Conservation (phyloP, 2,329 filamentous ascomycete species). For the Coniochaeta prunicola region DNA sequence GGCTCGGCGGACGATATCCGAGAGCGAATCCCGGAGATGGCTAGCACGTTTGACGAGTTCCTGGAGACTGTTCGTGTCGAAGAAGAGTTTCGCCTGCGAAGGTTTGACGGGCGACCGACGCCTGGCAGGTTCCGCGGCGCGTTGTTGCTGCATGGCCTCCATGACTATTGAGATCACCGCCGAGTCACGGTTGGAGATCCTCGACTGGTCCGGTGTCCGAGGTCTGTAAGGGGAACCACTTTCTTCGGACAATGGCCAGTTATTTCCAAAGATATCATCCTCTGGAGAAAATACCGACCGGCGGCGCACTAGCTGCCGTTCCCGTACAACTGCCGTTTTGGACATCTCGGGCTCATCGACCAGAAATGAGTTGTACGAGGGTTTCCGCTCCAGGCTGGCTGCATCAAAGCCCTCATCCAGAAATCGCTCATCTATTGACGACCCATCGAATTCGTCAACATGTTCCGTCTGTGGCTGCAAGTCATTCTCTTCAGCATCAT, state of each 20-base stretch:
- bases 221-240: conserved; percentile 25
- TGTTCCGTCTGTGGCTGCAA: conserved; percentile 11
- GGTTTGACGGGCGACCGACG: conserved; percentile 22
- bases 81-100: conserved; percentile 51
- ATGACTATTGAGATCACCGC: conserved; percentile 55
- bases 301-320: conserved; percentile 43
- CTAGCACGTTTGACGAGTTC: conserved; percentile 57
- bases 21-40: conserved; percentile 50
- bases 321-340: conserved; percentile 45
- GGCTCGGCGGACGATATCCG: conserved; percentile 51
- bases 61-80: conserved; percentile 62
- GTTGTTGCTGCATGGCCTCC: conserved; percentile 54
- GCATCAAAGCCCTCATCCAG: conserved; percentile 41
- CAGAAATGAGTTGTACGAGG: conserved; percentile 22
- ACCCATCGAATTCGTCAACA: conserved; percentile 30
- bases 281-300: conserved; percentile 59
- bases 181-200: conserved; percentile 22
- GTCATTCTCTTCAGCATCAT: conserved; percentile 31
- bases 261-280: conserved; percentile 57
- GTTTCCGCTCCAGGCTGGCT: conserved; percentile 32
- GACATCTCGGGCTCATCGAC: conserved; percentile 34
- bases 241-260: conserved; percentile 36
- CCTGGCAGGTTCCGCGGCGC: conserved; percentile 31
- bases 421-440: conserved; percentile 34
- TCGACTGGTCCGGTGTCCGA: conserved; percentile 29